Evolutionary conservation across 1,139 yeast species (phyloP).

Genomic region (Yamadazyma aaseri): DNA sequence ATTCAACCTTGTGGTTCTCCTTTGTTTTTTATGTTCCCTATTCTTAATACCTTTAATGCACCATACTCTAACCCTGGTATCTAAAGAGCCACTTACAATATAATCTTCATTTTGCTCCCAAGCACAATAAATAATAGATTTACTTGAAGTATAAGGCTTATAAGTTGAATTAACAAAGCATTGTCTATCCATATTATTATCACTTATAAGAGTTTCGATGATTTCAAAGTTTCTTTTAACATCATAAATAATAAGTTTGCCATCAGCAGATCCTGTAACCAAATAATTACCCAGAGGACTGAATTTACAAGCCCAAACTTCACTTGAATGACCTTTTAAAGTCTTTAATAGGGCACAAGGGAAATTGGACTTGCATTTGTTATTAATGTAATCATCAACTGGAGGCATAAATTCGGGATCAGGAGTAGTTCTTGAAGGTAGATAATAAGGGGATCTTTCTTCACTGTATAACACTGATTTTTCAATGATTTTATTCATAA

Average conservation of each 20-base stretch:
- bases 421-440: slow-evolving; percentile 20
- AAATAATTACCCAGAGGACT: slow-evolving; percentile 74
- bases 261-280: slow-evolving; percentile 77
- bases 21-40: slow-evolving; percentile 8
- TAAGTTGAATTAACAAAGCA: slow-evolving; percentile 28
- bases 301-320: slow-evolving; percentile 82
- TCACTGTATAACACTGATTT: slow-evolving; percentile 30
- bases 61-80: slow-evolving; percentile 68
- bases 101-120: slow-evolving; percentile 76
- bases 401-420: slow-evolving; percentile 14
- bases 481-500: slow-evolving; percentile 27
- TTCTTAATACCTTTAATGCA: slow-evolving; percentile 39
- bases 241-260: slow-evolving; percentile 64
- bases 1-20: slow-evolving; percentile 20
- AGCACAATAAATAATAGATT: slow-evolving; percentile 64
- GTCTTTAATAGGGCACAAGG: slow-evolving; percentile 43
- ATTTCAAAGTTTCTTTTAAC: slow-evolving; percentile 54
- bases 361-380: slow-evolving; percentile 32
- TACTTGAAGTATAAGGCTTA: slow-evolving; percentile 27
- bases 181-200: slow-evolving; percentile 28
- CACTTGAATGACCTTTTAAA: slow-evolving; percentile 60
- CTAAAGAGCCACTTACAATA: slow-evolving; percentile 67
- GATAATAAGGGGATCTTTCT: slow-evolving; percentile 29
- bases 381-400: slow-evolving; percentile 13
- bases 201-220: slow-evolving; percentile 32